Evolutionary conservation across 2,329 filamentous ascomycete genomes (phyloP).

Genomic region (Alternaria incomplexa): DNA sequence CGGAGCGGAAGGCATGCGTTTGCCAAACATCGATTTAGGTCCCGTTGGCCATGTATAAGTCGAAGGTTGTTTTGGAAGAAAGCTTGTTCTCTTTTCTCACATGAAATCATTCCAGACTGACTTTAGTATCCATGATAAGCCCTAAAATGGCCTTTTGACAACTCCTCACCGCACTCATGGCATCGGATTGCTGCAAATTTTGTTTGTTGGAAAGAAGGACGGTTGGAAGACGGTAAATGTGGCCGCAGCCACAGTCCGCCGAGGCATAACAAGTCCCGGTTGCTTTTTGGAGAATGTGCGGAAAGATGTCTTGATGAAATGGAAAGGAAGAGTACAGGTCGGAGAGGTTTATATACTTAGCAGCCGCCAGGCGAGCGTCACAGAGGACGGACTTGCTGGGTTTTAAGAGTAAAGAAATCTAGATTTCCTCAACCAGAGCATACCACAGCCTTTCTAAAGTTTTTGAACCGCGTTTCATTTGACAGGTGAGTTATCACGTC

Average conservation of each 20-base stretch:
- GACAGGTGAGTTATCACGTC: neutral
- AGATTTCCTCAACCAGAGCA: neutral
- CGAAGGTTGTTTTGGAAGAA: neutral
- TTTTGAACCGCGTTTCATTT: neutral
- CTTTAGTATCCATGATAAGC: neutral
- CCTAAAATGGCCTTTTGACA: neutral
- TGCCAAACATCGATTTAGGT: neutral
- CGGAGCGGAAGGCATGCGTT: neutral
- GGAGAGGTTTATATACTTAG: neutral
- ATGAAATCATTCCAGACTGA: neutral
- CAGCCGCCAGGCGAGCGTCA: neutral
- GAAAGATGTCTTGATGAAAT: neutral
- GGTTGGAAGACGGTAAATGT: neutral
- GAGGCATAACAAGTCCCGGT: too few relatives aligned
- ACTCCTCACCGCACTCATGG: neutral
- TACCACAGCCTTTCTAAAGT: fast-evolving
- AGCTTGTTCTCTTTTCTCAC: neutral
- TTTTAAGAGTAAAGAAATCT: too few relatives aligned
- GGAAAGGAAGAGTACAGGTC: neutral
- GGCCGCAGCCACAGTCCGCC: fast-evolving
- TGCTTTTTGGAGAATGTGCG: neutral
- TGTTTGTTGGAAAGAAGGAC: neutral
- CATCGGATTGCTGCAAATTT: fast-evolving
- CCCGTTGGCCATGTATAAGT: neutral
- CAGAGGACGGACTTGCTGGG: too few relatives aligned